These are phyloP conservation scores for Nitzschia putrida DNA, from an alignment of 108 stramenopile genomes.

Conservation along the genomic window DNA sequence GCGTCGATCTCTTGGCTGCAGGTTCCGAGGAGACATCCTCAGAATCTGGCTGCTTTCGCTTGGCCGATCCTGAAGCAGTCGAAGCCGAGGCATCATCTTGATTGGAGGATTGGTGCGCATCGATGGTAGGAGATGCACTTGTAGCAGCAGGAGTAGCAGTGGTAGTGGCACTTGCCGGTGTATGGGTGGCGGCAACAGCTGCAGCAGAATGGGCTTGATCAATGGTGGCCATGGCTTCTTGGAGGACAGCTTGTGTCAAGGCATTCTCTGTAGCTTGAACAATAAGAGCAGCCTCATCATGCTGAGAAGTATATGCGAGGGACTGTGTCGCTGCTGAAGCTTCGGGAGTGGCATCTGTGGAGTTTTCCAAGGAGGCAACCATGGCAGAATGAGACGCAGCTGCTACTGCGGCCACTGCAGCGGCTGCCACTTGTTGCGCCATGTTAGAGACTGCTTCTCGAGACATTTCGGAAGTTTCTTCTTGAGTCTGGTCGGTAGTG, in stretches of 20 bases:
- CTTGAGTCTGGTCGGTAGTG: too few species aligned
- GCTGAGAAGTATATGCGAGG: not conserved
- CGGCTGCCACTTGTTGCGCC: too few species aligned
- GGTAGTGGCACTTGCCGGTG: not conserved
- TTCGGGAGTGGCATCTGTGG: conserved; percentile 1
- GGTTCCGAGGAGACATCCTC: conserved; percentile 1
- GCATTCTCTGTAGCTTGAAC: conserved; percentile 12
- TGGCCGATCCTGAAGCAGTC: not conserved
- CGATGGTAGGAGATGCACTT: not conserved
- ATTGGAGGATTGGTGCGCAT: not conserved
- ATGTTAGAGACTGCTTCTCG: too few species aligned
- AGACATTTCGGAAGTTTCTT: too few species aligned
- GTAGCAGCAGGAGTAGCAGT: conserved; percentile 6
- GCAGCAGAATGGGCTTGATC: not conserved
- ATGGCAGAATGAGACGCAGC: not conserved
- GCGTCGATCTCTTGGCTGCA: not conserved
- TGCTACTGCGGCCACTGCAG: not conserved
- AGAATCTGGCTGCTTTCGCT: too few species aligned
- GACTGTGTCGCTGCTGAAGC: not conserved
- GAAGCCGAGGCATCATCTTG: not conserved
- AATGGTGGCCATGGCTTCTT: conserved; percentile 15
- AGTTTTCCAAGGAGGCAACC: not conserved
- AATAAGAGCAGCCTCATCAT: not conserved
- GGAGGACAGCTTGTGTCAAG: conserved; percentile 16
- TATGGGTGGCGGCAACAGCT: not conserved